Percentiles rank a stretch among this genome's conserved stretches.
Evolutionary conservation across 1,284 basidiomycete species (phyloP).

Genomic region (Phellinidium pouzarii): DNA sequence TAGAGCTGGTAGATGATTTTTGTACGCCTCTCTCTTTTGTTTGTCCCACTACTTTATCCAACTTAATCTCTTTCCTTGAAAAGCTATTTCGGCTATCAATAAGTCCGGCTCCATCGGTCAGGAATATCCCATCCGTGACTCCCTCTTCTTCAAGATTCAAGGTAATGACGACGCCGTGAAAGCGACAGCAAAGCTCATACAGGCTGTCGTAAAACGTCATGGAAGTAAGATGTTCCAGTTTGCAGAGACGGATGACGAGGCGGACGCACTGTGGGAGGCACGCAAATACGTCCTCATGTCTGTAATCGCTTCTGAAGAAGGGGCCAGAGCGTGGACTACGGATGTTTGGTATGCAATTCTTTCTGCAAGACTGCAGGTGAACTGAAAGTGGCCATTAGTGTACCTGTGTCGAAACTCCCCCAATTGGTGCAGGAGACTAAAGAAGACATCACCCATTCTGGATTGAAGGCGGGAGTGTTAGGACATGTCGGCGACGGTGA

Average conservation of each 20-base stretch:
- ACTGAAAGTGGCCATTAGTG: conserved; percentile 17
- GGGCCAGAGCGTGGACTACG: conserved; percentile 41
- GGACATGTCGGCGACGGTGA: conserved; percentile 48
- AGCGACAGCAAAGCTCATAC: conserved; percentile 33
- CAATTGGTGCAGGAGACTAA: conserved; percentile 30
- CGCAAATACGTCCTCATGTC: conserved; percentile 44
- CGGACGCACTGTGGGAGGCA: conserved; percentile 46
- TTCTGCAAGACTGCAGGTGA: not conserved
- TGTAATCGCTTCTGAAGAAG: conserved; percentile 35
- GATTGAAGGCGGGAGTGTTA: conserved; percentile 33
- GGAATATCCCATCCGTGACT: conserved; percentile 37
- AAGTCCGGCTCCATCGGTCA: conserved; percentile 20
- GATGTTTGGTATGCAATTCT: conserved; percentile 35
- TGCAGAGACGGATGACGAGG: conserved; percentile 41
- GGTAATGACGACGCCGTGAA: conserved; percentile 34
- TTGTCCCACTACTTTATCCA: conserved; percentile 36
- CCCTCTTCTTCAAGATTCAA: conserved; percentile 52
- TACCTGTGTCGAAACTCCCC: conserved; percentile 18
- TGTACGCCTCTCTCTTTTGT: conserved; percentile 11
- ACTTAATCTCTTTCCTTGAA: not conserved
- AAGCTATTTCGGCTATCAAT: conserved; percentile 18
- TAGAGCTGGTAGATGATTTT: conserved; percentile 40
- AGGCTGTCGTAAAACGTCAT: conserved; percentile 35
- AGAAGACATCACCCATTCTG: conserved; percentile 34
- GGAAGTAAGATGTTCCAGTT: conserved; percentile 42